Evolutionary conservation across 352 stramenopile species (phyloP).

Genomic region (Globisporangium yorkense): DNA sequence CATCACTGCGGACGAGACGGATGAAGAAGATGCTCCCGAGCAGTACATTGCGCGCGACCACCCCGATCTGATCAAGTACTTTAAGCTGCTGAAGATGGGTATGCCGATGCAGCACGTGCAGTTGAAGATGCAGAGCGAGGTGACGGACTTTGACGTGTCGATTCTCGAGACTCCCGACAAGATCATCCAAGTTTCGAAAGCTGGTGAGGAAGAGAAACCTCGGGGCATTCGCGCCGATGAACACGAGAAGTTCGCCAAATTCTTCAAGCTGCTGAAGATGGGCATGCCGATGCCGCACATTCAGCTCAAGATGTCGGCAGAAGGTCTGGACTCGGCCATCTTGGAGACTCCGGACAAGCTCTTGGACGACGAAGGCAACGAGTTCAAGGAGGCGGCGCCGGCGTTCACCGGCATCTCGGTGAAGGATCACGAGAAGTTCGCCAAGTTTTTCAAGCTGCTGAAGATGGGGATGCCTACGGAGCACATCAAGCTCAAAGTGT

Average conservation of each 20-base stretch:
- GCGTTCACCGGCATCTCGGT: no score
- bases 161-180: conserved; percentile 78
- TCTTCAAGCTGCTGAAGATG: conserved; percentile 93
- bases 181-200: conserved; percentile 7
- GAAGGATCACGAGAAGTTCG: conserved; percentile 84
- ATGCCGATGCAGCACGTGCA: conserved; percentile 92
- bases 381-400: conserved; percentile 18
- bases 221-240: conserved; percentile 66
- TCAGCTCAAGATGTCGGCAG: conserved; percentile 77
- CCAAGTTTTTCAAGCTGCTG: conserved; percentile 53
- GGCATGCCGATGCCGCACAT: conserved; percentile 85
- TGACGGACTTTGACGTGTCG: conserved; percentile 51
- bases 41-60: conserved; percentile 48
- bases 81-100: conserved; percentile 86
- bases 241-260: conserved; percentile 90
- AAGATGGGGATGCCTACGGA: conserved; percentile 27
- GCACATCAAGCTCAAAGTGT: conserved; percentile 70
- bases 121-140: conserved; percentile 91
- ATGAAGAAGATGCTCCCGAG: conserved; percentile 45
- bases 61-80: conserved; percentile 66
- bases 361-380: conserved; percentile 43
- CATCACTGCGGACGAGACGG: conserved; percentile 51
- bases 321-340: conserved; percentile 46
- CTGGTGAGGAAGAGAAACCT: background rate
- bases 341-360: conserved; percentile 53